These are phyloP conservation scores for Colletotrichum tropicale DNA, from an alignment of 2,329 filamentous ascomycete genomes.

Conservation along the genomic window DNA sequence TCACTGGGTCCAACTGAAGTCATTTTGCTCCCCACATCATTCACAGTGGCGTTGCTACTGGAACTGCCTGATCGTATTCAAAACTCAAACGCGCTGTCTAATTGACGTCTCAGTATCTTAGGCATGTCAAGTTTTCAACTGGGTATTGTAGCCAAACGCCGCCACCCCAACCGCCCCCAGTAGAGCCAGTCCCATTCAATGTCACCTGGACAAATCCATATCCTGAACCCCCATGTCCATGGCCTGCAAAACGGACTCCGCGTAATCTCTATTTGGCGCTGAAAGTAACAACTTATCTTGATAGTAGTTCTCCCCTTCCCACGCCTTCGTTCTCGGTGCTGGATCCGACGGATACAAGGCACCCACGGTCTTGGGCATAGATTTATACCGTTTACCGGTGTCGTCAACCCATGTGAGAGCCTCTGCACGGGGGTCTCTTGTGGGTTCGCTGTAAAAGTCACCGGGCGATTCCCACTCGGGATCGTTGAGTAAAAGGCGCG, in stretches of 20 bases:
- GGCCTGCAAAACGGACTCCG: neutral
- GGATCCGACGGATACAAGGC: neutral
- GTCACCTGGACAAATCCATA: slow-evolving; percentile 7
- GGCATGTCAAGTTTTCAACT: neutral
- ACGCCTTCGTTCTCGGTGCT: neutral
- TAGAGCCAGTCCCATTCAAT: neutral
- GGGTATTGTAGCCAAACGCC: slow-evolving; percentile 7
- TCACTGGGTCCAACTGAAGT: too few species aligned
- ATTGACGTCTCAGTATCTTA: too few species aligned
- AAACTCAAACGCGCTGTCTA: too few species aligned
- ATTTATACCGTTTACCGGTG: slow-evolving; percentile 8
- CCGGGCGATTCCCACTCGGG: slow-evolving; percentile 41
- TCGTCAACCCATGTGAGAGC: slow-evolving; percentile 23
- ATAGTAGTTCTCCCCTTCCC: neutral
- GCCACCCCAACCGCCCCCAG: neutral
- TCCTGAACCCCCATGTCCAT: slow-evolving; percentile 8
- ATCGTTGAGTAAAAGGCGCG: slow-evolving; percentile 48
- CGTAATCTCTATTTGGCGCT: neutral
- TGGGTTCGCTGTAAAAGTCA: neutral
- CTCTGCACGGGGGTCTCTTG: neutral
- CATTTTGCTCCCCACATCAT: too few species aligned
- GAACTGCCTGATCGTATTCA: too few species aligned
- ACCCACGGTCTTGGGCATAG: slow-evolving; percentile 8
- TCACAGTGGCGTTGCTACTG: too few species aligned
- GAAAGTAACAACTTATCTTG: neutral